Evolutionary conservation across 1,284 basidiomycete genomes (phyloP).

Genomic region (Pseudozyma sp.): DNA sequence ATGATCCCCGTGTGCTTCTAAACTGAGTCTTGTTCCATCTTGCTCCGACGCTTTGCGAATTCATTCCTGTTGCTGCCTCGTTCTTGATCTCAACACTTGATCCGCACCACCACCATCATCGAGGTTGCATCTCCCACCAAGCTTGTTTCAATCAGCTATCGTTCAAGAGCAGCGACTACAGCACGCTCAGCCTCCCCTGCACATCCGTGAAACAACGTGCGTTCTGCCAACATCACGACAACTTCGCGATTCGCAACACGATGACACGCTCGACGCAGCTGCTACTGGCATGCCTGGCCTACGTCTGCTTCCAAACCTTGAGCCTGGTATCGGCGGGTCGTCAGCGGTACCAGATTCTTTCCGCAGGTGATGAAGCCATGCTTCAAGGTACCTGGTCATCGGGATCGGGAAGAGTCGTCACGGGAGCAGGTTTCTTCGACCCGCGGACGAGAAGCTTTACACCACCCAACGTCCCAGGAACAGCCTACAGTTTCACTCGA

Average conservation of each 20-base stretch:
- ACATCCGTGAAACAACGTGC: no score
- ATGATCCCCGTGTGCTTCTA: not conserved
- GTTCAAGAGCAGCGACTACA: no score
- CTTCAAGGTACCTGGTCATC: slow-evolving; percentile 64
- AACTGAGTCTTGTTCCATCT: not conserved
- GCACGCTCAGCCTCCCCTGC: no score
- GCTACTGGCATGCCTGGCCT: slow-evolving; percentile 21
- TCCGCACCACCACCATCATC: not conserved
- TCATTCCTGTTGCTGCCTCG: not conserved
- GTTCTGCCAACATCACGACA: not conserved
- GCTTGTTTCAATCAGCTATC: no score
- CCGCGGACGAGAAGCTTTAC: slow-evolving; percentile 63
- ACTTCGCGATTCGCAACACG: not conserved
- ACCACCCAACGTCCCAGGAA: slow-evolving; percentile 57
- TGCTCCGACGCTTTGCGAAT: no score
- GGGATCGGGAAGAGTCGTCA: slow-evolving; percentile 58
- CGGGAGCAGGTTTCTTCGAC: slow-evolving; percentile 64
- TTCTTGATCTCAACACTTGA: no score
- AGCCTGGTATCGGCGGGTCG: slow-evolving; percentile 26
- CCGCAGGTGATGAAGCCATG: slow-evolving; percentile 35
- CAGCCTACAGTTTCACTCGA: slow-evolving; percentile 66
- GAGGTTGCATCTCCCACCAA: no score
- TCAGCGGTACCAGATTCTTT: slow-evolving; percentile 33
- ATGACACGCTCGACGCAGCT: slow-evolving; percentile 20
- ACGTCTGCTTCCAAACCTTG: slow-evolving; percentile 5